These are phyloP conservation scores for Gloeostereum incarnatum DNA, from an alignment of 768 basidiomycete genomes.

Conservation along the genomic window DNA sequence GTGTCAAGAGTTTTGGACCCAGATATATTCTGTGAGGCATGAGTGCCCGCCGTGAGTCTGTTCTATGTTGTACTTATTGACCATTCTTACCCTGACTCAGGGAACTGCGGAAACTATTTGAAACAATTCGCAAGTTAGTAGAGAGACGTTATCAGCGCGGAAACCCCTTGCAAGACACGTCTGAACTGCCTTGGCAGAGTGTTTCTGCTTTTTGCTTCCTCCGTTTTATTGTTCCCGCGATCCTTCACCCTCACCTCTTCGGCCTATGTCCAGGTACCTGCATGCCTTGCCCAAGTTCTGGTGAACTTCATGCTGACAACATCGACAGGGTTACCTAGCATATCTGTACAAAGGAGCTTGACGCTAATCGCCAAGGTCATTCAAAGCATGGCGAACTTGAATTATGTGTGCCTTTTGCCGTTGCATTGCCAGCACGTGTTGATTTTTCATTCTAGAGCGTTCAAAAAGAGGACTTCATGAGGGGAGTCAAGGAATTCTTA, in stretches of 20 bases:
- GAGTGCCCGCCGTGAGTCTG: constrained; percentile 67
- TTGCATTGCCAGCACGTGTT: constrained; percentile 2
- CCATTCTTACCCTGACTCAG: constrained; percentile 24
- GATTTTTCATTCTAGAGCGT: constrained; percentile 28
- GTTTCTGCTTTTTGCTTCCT: constrained; percentile 88
- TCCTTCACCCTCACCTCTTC: constrained; percentile 82
- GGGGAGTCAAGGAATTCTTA: constrained; percentile 66
- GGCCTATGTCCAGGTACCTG: constrained; percentile 61
- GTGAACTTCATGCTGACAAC: constrained; percentile 2
- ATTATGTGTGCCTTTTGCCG: constrained; percentile 45
- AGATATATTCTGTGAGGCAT: constrained; percentile 63
- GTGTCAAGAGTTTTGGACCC: constrained; percentile 75
- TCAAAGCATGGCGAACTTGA: constrained; percentile 83
- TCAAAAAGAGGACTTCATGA: constrained; percentile 80
- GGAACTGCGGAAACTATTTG: constrained; percentile 64
- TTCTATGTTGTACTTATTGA: neutral
- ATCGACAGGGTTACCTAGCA: constrained; percentile 52
- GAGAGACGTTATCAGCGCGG: constrained; percentile 51
- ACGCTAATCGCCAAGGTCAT: constrained; percentile 85
- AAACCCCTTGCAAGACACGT: constrained; percentile 28
- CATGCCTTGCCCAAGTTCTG: neutral
- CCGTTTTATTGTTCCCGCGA: constrained; percentile 83
- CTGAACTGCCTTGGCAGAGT: constrained; percentile 65
- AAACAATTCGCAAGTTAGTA: constrained; percentile 62
- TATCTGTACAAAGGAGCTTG: constrained; percentile 67